These are phyloP conservation scores for Tylopilus subfusipes DNA, from an alignment of 768 basidiomycete genomes.

Conservation along the genomic window DNA sequence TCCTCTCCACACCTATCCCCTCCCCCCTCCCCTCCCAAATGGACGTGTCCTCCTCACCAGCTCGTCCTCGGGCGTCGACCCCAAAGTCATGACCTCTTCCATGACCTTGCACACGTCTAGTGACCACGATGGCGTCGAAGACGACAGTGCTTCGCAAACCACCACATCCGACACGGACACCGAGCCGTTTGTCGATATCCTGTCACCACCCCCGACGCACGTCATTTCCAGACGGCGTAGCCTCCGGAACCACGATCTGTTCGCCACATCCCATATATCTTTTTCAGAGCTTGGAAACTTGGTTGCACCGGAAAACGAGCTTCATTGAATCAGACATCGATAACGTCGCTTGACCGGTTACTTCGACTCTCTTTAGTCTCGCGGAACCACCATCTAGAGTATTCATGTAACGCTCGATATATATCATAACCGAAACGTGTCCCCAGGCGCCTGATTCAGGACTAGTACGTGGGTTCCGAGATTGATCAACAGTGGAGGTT, in stretches of 20 bases:
- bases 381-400: background rate
- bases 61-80: background rate
- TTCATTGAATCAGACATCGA: background rate
- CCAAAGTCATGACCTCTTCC: background rate
- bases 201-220: slow-evolving; percentile 17
- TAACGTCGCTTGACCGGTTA: background rate
- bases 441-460: too few relatives aligned
- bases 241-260: slow-evolving; percentile 23
- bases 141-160: background rate
- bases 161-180: slow-evolving; percentile 2
- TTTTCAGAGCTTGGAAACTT: slow-evolving; percentile 27
- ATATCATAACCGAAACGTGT: too few relatives aligned
- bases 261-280: slow-evolving; percentile 26
- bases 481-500: too few relatives aligned
- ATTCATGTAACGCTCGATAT: too few relatives aligned
- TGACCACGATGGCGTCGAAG: background rate
- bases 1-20: slow-evolving; percentile 5
- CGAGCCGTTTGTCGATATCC: slow-evolving; percentile 16
- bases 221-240: slow-evolving; percentile 14
- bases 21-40: slow-evolving; percentile 8
- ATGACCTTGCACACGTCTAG: background rate
- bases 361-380: background rate
- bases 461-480: too few relatives aligned
- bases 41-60: slow-evolving; percentile 1
- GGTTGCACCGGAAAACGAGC: slow-evolving; percentile 8